A percentile compares a stretch with the other conserved stretches of the same genome.
phyloP scores from a whole-genome alignment of 2,329 filamentous ascomycete genomes.

The Eutypella sp. region DNA sequence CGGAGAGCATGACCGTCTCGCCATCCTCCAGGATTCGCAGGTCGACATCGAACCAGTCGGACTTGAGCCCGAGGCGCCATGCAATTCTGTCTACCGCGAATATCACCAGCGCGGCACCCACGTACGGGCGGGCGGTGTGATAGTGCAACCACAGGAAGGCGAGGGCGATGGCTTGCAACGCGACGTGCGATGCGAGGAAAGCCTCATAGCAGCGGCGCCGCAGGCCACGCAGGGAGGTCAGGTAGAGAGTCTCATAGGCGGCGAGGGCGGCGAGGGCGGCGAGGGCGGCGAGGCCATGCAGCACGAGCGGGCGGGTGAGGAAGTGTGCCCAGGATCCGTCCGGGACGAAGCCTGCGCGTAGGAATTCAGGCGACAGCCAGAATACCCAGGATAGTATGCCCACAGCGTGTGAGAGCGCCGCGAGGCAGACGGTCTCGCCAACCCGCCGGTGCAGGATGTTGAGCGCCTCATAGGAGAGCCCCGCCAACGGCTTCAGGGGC shows the following conservation, averaged over 20 bases:
- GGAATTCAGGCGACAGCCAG: slow-evolving; percentile 43
- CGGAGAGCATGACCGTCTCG: slow-evolving; percentile 46
- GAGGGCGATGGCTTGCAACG: slow-evolving; percentile 51
- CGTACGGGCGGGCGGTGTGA: slow-evolving; percentile 45
- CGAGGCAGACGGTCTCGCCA: slow-evolving; percentile 57
- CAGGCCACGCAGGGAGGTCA: slow-evolving; percentile 57
- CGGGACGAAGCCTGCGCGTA: slow-evolving; percentile 25
- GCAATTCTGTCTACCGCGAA: slow-evolving; percentile 54
- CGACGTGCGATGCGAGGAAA: slow-evolving; percentile 54
- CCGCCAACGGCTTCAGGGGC: slow-evolving; percentile 55
- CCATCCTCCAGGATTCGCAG: slow-evolving; percentile 51
- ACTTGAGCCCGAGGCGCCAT: slow-evolving; percentile 51
- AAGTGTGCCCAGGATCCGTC: slow-evolving; percentile 44
- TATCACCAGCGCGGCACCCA: slow-evolving; percentile 47
- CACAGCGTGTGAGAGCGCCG: slow-evolving; percentile 49
- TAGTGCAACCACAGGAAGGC: slow-evolving; percentile 58
- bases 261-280: slow-evolving; percentile 47
- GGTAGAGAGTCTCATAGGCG: slow-evolving; percentile 56
- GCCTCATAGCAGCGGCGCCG: slow-evolving; percentile 58
- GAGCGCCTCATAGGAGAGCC: slow-evolving; percentile 60
- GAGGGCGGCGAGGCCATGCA: slow-evolving; percentile 51
- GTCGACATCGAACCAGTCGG: slow-evolving; percentile 41
- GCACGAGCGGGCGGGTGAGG: slow-evolving; percentile 45
- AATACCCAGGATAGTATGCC: slow-evolving; percentile 54
- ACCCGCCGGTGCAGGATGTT: slow-evolving; percentile 62